Conservation (phyloP, 179 eudicot species). For the Silene noctiflora region DNA sequence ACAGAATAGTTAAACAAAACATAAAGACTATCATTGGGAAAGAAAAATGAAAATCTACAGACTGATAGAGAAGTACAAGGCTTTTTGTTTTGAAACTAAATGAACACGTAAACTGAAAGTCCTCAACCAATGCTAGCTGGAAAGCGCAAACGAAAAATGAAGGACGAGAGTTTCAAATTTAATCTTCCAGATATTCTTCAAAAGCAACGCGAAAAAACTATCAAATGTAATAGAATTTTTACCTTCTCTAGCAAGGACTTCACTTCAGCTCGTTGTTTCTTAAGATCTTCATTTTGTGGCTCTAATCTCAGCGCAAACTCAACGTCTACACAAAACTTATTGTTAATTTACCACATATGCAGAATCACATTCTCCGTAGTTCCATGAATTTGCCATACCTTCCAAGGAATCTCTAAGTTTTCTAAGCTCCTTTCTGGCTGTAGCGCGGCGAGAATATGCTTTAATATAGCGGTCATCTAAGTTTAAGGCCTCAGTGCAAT, state of each 20-base stretch:
- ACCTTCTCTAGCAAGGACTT: slow-evolving; percentile 82
- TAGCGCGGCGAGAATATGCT: slow-evolving; percentile 95
- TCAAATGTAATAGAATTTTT: neutral
- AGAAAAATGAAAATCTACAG: neutral
- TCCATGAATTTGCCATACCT: slow-evolving; percentile 39
- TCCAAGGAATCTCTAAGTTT: slow-evolving; percentile 78
- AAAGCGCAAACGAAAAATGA: neutral
- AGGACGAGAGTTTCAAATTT: neutral
- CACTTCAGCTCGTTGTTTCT: slow-evolving; percentile 70
- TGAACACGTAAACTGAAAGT: neutral
- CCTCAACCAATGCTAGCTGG: slow-evolving; percentile 1
- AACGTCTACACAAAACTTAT: slow-evolving; percentile 54
- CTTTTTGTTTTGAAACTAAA: neutral
- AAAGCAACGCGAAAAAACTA: slow-evolving; percentile 10
- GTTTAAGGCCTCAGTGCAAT: slow-evolving; percentile 93
- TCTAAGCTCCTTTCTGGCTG: slow-evolving; percentile 87
- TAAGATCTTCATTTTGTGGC: slow-evolving; percentile 80
- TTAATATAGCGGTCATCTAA: slow-evolving; percentile 94
- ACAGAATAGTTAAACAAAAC: too few relatives aligned
- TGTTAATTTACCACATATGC: slow-evolving; percentile 8
- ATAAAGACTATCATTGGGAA: too few relatives aligned
- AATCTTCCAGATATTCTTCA: neutral
- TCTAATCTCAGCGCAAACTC: slow-evolving; percentile 90
- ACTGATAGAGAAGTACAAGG: neutral
- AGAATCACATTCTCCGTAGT: neutral